A percentile compares a stretch with the other conserved stretches of the same genome.
Conservation (phyloP, 2,329 filamentous ascomycete genomes). For the Hypoxylon sp. region DNA sequence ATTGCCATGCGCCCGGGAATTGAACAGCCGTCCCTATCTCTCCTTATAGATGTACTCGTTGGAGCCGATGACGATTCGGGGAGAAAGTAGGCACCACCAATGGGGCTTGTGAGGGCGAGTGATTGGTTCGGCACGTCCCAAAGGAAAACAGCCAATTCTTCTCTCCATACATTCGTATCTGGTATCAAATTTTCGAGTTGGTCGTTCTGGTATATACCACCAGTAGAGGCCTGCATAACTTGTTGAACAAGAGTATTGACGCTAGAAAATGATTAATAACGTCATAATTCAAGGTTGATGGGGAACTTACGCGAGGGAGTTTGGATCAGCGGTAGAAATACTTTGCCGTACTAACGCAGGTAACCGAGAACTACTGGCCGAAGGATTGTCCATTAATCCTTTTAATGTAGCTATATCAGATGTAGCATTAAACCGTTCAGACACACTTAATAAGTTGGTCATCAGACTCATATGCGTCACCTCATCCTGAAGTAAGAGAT, state of each 20-base stretch:
- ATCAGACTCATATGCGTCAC: slow-evolving; percentile 66
- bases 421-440: slow-evolving; percentile 62
- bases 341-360: slow-evolving; percentile 69
- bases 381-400: slow-evolving; percentile 62
- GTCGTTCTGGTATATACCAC: slow-evolving; percentile 51
- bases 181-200: slow-evolving; percentile 69
- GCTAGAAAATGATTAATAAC: slow-evolving; percentile 54
- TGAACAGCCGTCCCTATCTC: slow-evolving; percentile 80
- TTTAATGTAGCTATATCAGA: slow-evolving; percentile 62
- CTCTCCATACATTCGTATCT: slow-evolving; percentile 74
- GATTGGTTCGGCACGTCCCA: slow-evolving; percentile 70
- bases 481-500: slow-evolving; percentile 62
- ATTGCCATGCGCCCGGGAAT: slow-evolving; percentile 81
- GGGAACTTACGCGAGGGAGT: slow-evolving; percentile 66
- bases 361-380: slow-evolving; percentile 61
- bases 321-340: slow-evolving; percentile 64
- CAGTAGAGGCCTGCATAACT: slow-evolving; percentile 56
- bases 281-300: not conserved
- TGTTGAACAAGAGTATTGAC: slow-evolving; percentile 69
- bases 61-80: slow-evolving; percentile 57
- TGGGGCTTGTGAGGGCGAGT: slow-evolving; percentile 79
- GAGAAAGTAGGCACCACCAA: slow-evolving; percentile 80
- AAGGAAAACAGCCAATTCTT: slow-evolving; percentile 72
- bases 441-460: slow-evolving; percentile 67
- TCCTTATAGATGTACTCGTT: slow-evolving; percentile 51